These are phyloP conservation scores for Eucalyptus cloeziana DNA, from an alignment of 345 rosid species.

Conservation along the genomic window DNA sequence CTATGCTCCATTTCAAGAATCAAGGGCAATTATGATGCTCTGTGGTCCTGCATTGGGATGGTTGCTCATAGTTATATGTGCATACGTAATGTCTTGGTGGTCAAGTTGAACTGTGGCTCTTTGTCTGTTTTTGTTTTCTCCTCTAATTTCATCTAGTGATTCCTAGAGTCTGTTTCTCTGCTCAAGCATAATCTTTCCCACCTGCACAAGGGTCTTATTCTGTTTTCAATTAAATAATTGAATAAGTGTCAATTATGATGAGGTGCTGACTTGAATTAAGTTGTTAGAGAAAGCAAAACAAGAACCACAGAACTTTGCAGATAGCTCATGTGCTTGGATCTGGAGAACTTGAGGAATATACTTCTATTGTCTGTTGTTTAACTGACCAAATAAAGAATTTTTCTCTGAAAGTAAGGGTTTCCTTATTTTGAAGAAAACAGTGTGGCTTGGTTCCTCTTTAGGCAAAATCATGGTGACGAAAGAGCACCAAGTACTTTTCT, in stretches of 20 bases:
- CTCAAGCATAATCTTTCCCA: not conserved
- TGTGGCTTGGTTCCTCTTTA: not conserved
- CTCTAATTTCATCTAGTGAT: not conserved
- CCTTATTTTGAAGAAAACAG: not conserved
- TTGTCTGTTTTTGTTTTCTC: not conserved
- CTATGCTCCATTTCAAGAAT: not conserved
- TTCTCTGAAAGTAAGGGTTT: not conserved
- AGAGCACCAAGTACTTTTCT: not conserved
- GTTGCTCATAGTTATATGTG: not conserved
- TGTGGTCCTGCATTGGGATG: not conserved
- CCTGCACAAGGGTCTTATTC: not conserved
- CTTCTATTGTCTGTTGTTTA: not conserved
- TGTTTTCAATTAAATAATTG: not conserved
- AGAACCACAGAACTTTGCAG: not conserved
- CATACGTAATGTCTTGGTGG: not conserved
- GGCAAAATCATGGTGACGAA: not conserved
- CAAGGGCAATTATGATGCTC: not conserved
- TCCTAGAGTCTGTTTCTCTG: not conserved
- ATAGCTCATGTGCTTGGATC: not conserved
- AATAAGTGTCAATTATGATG: not conserved
- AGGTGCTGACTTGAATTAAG: not conserved
- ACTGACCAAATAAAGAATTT: not conserved
- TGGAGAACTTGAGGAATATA: not conserved
- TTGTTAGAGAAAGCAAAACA: not conserved
- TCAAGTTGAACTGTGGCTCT: not conserved